These are phyloP conservation scores for Kockovaella imperatae DNA, from an alignment of 768 basidiomycete genomes.

Conservation along the genomic window DNA sequence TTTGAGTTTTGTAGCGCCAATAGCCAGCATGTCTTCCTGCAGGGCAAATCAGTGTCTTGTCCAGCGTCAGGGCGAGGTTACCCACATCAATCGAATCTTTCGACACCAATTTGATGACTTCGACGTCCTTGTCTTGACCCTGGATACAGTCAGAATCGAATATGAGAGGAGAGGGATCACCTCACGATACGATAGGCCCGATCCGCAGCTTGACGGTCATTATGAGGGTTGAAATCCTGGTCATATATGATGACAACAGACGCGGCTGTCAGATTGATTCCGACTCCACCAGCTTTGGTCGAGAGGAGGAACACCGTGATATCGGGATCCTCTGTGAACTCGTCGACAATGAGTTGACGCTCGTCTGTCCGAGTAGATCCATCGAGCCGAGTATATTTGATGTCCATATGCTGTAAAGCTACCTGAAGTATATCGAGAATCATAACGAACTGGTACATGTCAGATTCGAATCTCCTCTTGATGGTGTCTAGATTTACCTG, in stretches of 20 bases:
- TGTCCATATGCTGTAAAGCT: conserved; percentile 62
- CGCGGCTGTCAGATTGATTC: conserved; percentile 91
- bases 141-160: conserved; percentile 1
- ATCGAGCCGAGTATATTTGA: conserved; percentile 75
- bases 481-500: conserved; percentile 54
- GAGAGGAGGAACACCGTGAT: conserved; percentile 86
- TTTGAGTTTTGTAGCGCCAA: conserved; percentile 82
- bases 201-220: conserved; percentile 95
- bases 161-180: neutral
- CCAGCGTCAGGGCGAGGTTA: neutral
- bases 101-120: conserved; percentile 88
- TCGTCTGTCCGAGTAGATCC: conserved; percentile 90
- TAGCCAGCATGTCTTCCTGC: conserved; percentile 76
- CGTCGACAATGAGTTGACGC: conserved; percentile 86
- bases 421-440: conserved; percentile 86
- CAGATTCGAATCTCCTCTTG: neutral
- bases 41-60: neutral
- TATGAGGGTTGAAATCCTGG: conserved; percentile 88
- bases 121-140: conserved; percentile 61
- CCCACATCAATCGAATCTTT: conserved; percentile 71
- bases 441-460: conserved; percentile 69
- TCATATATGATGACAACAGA: conserved; percentile 92
- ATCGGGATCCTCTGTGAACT: conserved; percentile 79
- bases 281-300: conserved; percentile 64
- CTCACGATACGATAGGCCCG: conserved; percentile 84